phyloP scores from a whole-genome alignment of 2,329 filamentous ascomycete species.

The Remersonia thermophila region DNA sequence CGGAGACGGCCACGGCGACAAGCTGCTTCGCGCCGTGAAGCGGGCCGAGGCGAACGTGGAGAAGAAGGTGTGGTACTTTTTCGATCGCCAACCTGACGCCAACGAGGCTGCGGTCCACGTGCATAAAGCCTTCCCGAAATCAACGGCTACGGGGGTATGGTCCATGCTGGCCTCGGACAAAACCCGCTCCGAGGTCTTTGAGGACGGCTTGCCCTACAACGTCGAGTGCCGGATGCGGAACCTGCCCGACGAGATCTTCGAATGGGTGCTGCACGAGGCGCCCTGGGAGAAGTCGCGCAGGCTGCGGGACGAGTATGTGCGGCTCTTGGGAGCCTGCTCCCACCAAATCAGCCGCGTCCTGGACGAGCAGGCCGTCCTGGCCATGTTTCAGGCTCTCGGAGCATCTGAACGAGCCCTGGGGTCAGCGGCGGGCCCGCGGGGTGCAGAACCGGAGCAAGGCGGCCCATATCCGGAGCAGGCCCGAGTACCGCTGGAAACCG shows the following conservation, averaged over 20 bases:
- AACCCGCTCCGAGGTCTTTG: conserved; percentile 44
- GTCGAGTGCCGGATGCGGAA: conserved; percentile 31
- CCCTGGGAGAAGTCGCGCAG: conserved; percentile 42
- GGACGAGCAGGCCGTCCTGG: conserved; percentile 31
- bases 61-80: conserved; percentile 38
- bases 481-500: conserved; percentile 33
- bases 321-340: conserved; percentile 35
- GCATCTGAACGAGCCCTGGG: conserved; percentile 32
- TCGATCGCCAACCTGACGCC: conserved; percentile 20
- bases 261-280: conserved; percentile 53
- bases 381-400: conserved; percentile 47
- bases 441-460: conserved; percentile 14
- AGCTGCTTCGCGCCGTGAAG: conserved; percentile 34
- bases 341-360: conserved; percentile 34
- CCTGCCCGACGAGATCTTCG: conserved; percentile 51
- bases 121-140: conserved; percentile 24
- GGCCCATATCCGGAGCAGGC: conserved; percentile 23
- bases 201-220: conserved; percentile 49
- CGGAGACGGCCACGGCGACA: conserved; percentile 31
- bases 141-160: conserved; percentile 31
- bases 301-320: conserved; percentile 48
- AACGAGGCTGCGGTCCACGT: too few species aligned
- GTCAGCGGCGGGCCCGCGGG: conserved; percentile 15
- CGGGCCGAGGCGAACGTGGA: conserved; percentile 30
- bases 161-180: conserved; percentile 34